A percentile compares a stretch with the other conserved stretches of the same genome.
Conservation (phyloP, 805 yeast species). For the Barnettozyma siamensis region DNA sequence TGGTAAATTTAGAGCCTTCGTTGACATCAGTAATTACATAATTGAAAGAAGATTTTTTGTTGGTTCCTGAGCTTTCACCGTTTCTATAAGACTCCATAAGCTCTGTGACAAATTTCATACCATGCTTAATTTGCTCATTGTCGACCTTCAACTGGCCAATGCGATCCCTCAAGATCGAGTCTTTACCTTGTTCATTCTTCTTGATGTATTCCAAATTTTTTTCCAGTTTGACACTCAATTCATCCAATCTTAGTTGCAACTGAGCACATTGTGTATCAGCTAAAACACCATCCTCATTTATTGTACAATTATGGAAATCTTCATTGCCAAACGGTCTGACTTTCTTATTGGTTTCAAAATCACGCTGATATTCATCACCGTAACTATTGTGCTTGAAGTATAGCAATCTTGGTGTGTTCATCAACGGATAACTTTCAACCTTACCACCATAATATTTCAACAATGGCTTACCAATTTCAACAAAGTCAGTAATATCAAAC, state of each 20-base stretch:
- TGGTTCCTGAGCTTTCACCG: conserved; percentile 3
- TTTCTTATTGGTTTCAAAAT: conserved; percentile 29
- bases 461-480: conserved; percentile 46
- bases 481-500: conserved; percentile 59
- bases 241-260: conserved; percentile 21
- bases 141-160: conserved; percentile 19
- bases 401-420: conserved; percentile 63
- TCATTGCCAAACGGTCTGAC: conserved; percentile 45
- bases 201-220: conserved; percentile 26
- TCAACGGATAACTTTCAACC: conserved; percentile 52
- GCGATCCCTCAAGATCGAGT: conserved; percentile 11
- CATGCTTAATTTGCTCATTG: conserved; percentile 19
- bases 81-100: conserved; percentile 9
- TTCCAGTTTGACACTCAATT: conserved; percentile 26
- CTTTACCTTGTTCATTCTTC: conserved; percentile 21
- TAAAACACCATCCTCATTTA: conserved; percentile 30
- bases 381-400: conserved; percentile 61
- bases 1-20: conserved; percentile 27
- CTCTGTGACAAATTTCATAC: conserved; percentile 16
- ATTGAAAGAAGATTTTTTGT: conserved; percentile 9
- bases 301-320: conserved; percentile 56
- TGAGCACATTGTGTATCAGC: conserved; percentile 38
- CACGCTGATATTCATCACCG: conserved; percentile 35
- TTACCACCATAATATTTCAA: conserved; percentile 31
- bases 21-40: conserved; percentile 12